These are phyloP conservation scores for Fraxinus dipetala DNA, from an alignment of 305 asterid species.

Conservation along the genomic window DNA sequence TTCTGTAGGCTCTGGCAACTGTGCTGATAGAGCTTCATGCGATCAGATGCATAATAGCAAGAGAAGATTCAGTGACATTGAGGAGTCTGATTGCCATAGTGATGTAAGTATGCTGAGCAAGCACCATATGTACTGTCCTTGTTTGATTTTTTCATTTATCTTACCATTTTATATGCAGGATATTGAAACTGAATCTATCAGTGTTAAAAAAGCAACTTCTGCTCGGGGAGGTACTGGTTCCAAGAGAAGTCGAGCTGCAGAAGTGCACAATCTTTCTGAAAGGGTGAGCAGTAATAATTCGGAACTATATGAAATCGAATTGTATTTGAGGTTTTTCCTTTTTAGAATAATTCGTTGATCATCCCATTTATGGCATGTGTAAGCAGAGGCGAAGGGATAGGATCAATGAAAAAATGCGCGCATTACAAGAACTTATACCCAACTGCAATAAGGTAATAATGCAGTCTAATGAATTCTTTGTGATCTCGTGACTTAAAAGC, in stretches of 20 bases:
- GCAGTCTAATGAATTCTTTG: conserved; percentile 6
- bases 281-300: conserved; percentile 55
- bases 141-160: conserved; percentile 4
- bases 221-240: conserved; percentile 58
- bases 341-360: conserved; percentile 5
- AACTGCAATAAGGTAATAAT: conserved; percentile 83
- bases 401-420: conserved; percentile 96
- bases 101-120: conserved; percentile 54
- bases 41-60: conserved; percentile 55
- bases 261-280: conserved; percentile 93
- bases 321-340: background rate
- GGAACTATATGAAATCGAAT: background rate
- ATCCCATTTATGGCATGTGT: conserved; percentile 19
- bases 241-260: conserved; percentile 94
- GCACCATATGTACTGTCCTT: background rate
- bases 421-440: conserved; percentile 91
- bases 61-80: conserved; percentile 55
- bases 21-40: conserved; percentile 71
- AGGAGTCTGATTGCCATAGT: conserved; percentile 67
- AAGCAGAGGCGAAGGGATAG: conserved; percentile 86
- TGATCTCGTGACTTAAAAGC: conserved; percentile 1
- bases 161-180: conserved; percentile 50
- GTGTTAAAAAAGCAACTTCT: conserved; percentile 42
- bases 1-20: conserved; percentile 84
- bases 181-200: conserved; percentile 62